Evolutionary conservation across 2,329 filamentous ascomycete species (phyloP).

Genomic region (Epichloe aotearoae): DNA sequence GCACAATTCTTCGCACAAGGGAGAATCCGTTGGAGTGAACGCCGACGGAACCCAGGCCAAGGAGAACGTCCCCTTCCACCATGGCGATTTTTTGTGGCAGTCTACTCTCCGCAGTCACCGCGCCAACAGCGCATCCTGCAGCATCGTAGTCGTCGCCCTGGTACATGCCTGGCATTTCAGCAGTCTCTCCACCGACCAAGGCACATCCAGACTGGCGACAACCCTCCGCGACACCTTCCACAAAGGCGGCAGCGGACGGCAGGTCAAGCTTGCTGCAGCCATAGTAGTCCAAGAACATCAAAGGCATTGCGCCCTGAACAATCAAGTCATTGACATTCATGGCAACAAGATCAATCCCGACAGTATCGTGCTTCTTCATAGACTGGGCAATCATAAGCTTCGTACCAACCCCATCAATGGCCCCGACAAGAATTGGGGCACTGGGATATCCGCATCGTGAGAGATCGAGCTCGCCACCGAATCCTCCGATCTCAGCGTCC

Average conservation of each 20-base stretch:
- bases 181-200: constrained; percentile 92
- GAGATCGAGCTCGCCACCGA: constrained; percentile 57
- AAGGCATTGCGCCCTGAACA: constrained; percentile 84
- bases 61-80: constrained; percentile 67
- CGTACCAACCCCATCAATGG: constrained; percentile 91
- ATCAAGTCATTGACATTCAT: constrained; percentile 99
- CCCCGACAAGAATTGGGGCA: constrained; percentile 75
- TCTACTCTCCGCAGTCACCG: constrained; percentile 54
- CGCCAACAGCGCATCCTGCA: constrained; percentile 78
- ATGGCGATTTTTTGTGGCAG: constrained; percentile 65
- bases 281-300: constrained; percentile 98
- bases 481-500: constrained; percentile 88
- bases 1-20: constrained; percentile 81
- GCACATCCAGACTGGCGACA: constrained; percentile 78
- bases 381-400: constrained; percentile 93
- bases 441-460: constrained; percentile 58
- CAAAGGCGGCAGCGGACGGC: constrained; percentile 66
- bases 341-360: constrained; percentile 91
- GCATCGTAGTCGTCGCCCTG: constrained; percentile 82
- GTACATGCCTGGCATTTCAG: constrained; percentile 97
- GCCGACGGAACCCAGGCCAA: constrained; percentile 75
- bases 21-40: constrained; percentile 97
- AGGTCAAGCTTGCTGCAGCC: constrained; percentile 82
- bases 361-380: constrained; percentile 81
- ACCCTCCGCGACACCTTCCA: constrained; percentile 78